Evolutionary conservation across 140 eudicot genomes (phyloP).

Genomic region (Cichorium intybus): DNA sequence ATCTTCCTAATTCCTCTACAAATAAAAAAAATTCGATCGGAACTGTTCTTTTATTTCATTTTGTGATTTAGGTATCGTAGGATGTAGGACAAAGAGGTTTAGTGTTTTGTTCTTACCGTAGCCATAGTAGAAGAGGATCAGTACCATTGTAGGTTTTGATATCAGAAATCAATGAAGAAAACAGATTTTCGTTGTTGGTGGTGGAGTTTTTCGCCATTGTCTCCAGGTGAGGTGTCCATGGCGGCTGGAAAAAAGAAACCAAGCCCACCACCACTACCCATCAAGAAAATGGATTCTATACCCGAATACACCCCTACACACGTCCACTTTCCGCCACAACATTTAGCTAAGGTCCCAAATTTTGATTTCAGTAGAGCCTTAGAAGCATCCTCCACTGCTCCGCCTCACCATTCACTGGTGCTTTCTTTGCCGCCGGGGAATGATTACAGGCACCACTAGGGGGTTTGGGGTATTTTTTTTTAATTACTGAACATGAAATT

Average conservation of each 20-base stretch:
- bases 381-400: conserved; percentile 35
- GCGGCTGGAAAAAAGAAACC: conserved; percentile 34
- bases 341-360: conserved; percentile 62
- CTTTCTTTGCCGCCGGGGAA: conserved; percentile 12
- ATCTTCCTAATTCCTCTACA: conserved; percentile 72
- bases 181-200: conserved; percentile 43
- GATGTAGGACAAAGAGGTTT: not conserved
- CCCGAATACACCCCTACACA: conserved; percentile 35
- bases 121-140: conserved; percentile 96
- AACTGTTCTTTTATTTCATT: not conserved
- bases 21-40: not conserved
- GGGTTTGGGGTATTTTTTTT: no score
- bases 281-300: conserved; percentile 28
- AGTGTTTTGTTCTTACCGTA: conserved; percentile 46
- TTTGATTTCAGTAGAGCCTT: conserved; percentile 64
- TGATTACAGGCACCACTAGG: conserved; percentile 14
- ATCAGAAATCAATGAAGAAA: conserved; percentile 66
- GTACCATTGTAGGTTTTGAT: conserved; percentile 67
- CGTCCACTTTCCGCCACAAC: conserved; percentile 23
- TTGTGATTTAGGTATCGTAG: not conserved
- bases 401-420: conserved; percentile 19
- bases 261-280: not conserved
- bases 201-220: conserved; percentile 45
- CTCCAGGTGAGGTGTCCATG: not conserved
- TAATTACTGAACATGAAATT: no score